Conservation (phyloP, 108 stramenopile genomes). For the Skeletonema costatum region DNA sequence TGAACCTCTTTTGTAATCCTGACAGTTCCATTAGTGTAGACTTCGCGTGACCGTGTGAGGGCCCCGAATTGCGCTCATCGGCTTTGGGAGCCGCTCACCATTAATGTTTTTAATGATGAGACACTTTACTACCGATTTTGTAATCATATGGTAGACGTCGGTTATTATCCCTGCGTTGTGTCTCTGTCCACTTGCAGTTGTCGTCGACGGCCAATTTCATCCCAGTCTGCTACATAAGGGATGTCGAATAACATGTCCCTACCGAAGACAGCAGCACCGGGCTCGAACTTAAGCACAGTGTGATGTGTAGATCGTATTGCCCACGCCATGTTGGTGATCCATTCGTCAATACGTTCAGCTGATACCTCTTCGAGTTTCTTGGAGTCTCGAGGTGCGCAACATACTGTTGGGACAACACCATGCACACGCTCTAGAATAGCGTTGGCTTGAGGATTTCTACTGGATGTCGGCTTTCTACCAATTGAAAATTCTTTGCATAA, state of each 20-base stretch:
- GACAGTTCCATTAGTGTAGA: too few relatives aligned
- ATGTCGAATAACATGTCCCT: too few relatives aligned
- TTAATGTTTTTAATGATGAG: not conserved
- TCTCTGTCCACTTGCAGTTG: not conserved
- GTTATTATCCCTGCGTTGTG: not conserved
- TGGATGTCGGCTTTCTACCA: not conserved
- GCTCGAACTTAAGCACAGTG: too few relatives aligned
- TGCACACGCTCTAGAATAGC: slow-evolving; percentile 29
- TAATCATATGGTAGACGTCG: not conserved
- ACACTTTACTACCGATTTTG: not conserved
- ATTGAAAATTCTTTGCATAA: slow-evolving; percentile 1
- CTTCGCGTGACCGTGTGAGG: not conserved
- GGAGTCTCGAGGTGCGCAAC: slow-evolving; percentile 5
- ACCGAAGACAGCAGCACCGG: too few relatives aligned
- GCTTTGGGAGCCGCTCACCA: not conserved
- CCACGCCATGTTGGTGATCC: too few relatives aligned
- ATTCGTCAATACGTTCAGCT: not conserved
- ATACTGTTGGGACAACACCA: slow-evolving; percentile 17
- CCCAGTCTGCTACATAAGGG: not conserved
- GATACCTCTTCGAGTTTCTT: not conserved
- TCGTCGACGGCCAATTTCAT: not conserved
- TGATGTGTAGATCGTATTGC: too few relatives aligned
- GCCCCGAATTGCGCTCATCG: not conserved
- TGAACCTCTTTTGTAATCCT: not conserved
- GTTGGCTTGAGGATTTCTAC: slow-evolving; percentile 31